These are phyloP conservation scores for Apodospora peruviana DNA, from an alignment of 495 filamentous ascomycete genomes.

Conservation along the genomic window DNA sequence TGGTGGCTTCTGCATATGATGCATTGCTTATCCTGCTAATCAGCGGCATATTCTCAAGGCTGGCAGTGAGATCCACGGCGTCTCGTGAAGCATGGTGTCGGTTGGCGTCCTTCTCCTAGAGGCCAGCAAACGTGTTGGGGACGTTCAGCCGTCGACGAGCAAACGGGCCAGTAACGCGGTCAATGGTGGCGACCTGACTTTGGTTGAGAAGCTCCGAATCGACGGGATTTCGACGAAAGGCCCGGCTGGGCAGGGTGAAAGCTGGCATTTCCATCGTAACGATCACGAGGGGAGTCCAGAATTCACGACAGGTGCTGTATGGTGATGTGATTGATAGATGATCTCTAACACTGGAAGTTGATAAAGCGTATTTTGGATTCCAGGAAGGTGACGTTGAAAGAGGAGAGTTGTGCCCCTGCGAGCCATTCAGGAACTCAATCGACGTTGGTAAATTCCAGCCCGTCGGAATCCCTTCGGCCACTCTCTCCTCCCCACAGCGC, in stretches of 20 bases:
- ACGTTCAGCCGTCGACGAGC: constrained; percentile 17
- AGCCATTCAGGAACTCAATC: no score
- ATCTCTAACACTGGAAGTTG: neutral
- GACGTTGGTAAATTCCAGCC: no score
- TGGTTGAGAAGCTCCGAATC: neutral
- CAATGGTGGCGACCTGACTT: neutral
- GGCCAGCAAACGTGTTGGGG: constrained; percentile 21
- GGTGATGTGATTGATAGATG: neutral
- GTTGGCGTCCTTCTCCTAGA: constrained; percentile 25
- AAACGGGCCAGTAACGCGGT: neutral
- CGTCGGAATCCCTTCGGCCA: no score
- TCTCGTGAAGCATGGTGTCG: constrained; percentile 1
- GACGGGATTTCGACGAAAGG: neutral
- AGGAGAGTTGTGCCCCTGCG: no score
- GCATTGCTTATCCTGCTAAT: neutral
- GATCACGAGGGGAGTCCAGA: neutral
- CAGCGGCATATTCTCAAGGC: constrained; percentile 5
- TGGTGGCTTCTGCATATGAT: neutral
- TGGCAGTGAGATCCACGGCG: neutral
- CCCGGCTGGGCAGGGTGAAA: constrained; percentile 7
- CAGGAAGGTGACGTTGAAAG: no score
- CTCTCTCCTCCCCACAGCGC: no score
- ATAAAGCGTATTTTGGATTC: neutral
- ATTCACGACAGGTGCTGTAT: neutral
- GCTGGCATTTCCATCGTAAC: constrained; percentile 2